Evolutionary conservation across 495 filamentous ascomycete species (phyloP), one percentile per base, ranked within the genome.

Genomic region (Lindgomyces ingoldianus): DNA sequence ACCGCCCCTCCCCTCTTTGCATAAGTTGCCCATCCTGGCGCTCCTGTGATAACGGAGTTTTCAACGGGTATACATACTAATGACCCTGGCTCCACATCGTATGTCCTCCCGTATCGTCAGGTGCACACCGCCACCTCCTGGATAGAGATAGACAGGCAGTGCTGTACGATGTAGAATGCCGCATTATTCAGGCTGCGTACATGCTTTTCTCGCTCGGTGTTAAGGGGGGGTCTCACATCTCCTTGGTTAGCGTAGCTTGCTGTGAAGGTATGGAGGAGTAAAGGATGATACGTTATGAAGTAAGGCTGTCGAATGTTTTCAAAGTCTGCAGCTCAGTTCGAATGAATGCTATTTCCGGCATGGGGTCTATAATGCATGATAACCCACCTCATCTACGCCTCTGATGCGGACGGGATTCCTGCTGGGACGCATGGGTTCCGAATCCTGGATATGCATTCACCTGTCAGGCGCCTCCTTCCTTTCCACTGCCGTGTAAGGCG

Each of bases 81-180:
- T 51, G n/a, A 24, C 48, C 25, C 48, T 51, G n/a, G 48, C 48
- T 51, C 48, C n/a, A 55, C 24, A 55, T 33, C 9, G 48, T 25
- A 51, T 55, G 26, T 55, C 51, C 29, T 55, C 26, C 51, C 21
- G n/a, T 55, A 55, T 57, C 25, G 25, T 57, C 21, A 57, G 39
- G 33, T 57, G 29, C 29, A 57, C 29, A 57, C 54, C 24, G 22
- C 54, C 25, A 57, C 54, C 54, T 57, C 29, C 54, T 57, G 25
- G 54, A 36, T 57, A 57, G 54, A 57, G 54, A 57, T 57, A 57
- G 39, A 27, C 18, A 57, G 54, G 29, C 29, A 57, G 54, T 57
- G 29, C 22, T 55, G 21, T 55, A 46, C n/a, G n/a, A 46, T 46
- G 44, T 4, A 46, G 44, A 46, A 46, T 46, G 44, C 48, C n/a